Base-by-base conservation (phyloP, 2,329 filamentous ascomycete genomes). In the Colletotrichum abscissum region DNA sequence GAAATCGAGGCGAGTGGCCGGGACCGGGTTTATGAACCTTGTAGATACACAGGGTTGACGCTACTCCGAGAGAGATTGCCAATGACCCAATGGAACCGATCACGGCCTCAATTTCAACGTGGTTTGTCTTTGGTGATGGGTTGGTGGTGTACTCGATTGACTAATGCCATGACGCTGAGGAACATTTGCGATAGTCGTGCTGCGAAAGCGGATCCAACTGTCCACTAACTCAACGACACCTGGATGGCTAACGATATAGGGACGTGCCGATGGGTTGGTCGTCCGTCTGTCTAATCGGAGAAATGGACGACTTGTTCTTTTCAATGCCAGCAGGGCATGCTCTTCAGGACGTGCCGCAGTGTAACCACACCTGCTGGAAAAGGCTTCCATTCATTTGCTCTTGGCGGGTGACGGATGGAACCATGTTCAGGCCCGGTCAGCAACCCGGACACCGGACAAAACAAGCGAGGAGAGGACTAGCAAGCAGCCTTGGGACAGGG, bases 161-260 rank as follows among this genome's bases (percentile, higher is more conserved):
- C 54, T 49, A n/a, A 49, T 49, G 28, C 54, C 55, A 38, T 52
- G 59, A 49, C 30, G 56, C n/a, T 33, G 59, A 58, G 67, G 60
- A 66, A 71, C 71, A 71, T 33, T 33, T 35, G 56, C 62, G 28
- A 49, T 56, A 56, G 67, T 66, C 11, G 35, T 28, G 42, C 22
- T 49, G 30, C 57, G 38, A 54, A 42, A 54, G 28, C 63, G 56
- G 67, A 46, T 66, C 62, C 55, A 56, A 57, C 67, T 14, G 33
- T 28, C 16, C 38, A 42, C 33, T 56, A 26, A 64, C 16, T 24
- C 19, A 26, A 54, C 11, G 55, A 56, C 60, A 70, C 60, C 62
- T 73, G 67, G 28, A 73, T 71, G 71, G 62, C 58, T 26, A 64
- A 49, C 33, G 16, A 66, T 38, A 24, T 52, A 24, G 33, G 42